phyloP scores from a whole-genome alignment of 768 basidiomycete species.

The Roridomyces roridus region DNA sequence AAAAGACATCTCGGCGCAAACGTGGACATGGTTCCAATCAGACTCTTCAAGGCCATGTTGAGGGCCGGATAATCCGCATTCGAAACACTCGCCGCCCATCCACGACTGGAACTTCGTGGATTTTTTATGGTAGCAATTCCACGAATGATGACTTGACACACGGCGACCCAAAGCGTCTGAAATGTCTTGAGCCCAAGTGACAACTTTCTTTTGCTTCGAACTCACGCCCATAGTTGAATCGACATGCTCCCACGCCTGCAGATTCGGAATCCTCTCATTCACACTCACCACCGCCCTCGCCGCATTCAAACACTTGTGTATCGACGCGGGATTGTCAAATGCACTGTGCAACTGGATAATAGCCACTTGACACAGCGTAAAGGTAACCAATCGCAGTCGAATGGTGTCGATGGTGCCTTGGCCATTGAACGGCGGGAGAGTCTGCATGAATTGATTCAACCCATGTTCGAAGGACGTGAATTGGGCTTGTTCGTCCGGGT shows the following conservation, averaged over 20 bases:
- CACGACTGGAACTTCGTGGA: conserved; percentile 7
- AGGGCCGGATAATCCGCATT: conserved; percentile 5
- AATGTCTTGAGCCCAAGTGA: too few species aligned
- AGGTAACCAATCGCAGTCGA: conserved; percentile 16
- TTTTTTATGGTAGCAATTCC: conserved; percentile 11
- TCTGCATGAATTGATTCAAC: conserved; percentile 11
- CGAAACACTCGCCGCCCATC: conserved; percentile 10
- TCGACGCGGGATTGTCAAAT: not conserved
- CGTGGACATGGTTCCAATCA: conserved; percentile 5
- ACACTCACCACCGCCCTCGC: conserved; percentile 8
- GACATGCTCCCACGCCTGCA: conserved; percentile 13
- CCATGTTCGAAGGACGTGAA: conserved; percentile 20
- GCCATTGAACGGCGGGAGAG: conserved; percentile 5
- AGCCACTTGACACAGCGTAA: conserved; percentile 18
- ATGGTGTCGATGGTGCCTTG: conserved; percentile 14
- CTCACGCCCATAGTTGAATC: conserved; percentile 19
- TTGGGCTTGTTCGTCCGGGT: conserved; percentile 17
- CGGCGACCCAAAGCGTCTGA: conserved; percentile 19
- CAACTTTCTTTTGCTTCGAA: too few species aligned
- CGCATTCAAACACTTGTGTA: conserved; percentile 11
- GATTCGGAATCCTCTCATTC: conserved; percentile 11
- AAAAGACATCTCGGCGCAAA: conserved; percentile 9
- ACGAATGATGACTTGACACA: conserved; percentile 15
- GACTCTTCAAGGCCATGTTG: conserved; percentile 8
- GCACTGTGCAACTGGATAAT: conserved; percentile 15